These are phyloP conservation scores for Wickerhamomyces hampshirensis DNA, from an alignment of 805 yeast species.

Conservation along the genomic window DNA sequence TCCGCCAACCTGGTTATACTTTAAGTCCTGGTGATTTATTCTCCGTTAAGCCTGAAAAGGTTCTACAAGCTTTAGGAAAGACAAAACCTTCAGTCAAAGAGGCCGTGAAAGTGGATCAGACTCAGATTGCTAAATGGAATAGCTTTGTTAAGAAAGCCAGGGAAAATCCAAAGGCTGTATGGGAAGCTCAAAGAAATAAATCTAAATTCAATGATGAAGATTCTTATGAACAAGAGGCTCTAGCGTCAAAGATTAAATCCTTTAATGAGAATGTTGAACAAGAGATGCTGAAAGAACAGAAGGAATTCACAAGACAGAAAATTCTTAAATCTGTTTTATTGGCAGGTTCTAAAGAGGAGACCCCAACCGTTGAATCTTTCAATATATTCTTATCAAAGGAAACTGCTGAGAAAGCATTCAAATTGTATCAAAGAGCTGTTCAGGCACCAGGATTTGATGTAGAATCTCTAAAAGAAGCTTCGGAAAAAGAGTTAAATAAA, in stretches of 20 bases:
- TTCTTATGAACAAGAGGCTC: conserved; percentile 16
- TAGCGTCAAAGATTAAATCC: conserved; percentile 11
- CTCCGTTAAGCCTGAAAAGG: conserved; percentile 80
- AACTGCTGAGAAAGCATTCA: conserved; percentile 21
- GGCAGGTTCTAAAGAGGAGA: conserved; percentile 14
- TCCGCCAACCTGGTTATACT: conserved; percentile 74
- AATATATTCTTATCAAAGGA: conserved; percentile 10
- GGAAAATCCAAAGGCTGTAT: conserved; percentile 37
- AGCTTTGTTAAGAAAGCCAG: conserved; percentile 55
- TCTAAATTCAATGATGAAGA: conserved; percentile 18
- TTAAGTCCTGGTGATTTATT: conserved; percentile 84
- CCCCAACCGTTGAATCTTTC: conserved; percentile 12
- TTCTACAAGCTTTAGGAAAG: conserved; percentile 78
- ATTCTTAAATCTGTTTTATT: conserved; percentile 14
- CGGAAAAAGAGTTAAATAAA: conserved; percentile 8
- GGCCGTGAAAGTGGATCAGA: conserved; percentile 64
- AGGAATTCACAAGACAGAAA: conserved; percentile 16
- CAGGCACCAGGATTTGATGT: conserved; percentile 11
- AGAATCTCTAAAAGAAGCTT: conserved; percentile 12
- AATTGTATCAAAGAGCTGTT: conserved; percentile 16
- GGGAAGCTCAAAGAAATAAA: conserved; percentile 33
- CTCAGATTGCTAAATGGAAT: conserved; percentile 75
- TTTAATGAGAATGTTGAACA: conserved; percentile 16
- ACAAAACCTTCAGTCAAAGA: conserved; percentile 70
- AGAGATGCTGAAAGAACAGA: conserved; percentile 21